Evolutionary conservation across 2,329 filamentous ascomycete species (phyloP).

Genomic region (Trichothecium sympodiale): DNA sequence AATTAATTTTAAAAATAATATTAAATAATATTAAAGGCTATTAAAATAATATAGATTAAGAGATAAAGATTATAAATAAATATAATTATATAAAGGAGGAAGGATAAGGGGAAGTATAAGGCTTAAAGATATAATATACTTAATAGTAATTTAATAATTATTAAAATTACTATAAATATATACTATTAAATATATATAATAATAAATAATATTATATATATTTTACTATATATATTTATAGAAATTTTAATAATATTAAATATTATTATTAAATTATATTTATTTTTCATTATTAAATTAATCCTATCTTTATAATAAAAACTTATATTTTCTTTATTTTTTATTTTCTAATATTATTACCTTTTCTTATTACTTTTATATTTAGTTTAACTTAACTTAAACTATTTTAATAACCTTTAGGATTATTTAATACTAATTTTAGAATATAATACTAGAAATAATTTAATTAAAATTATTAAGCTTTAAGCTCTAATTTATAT

Average conservation of each 20-base stretch:
- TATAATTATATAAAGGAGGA: neutral
- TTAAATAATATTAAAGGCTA: too few species aligned
- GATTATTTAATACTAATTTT: neutral
- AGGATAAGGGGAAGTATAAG: neutral
- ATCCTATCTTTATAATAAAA: neutral
- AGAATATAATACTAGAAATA: conserved; percentile 1
- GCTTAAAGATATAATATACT: too few species aligned
- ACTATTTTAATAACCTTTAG: too few species aligned
- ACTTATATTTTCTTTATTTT: neutral
- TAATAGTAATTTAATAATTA: too few species aligned
- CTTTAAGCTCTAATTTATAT: neutral
- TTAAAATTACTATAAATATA: too few species aligned
- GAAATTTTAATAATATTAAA: neutral
- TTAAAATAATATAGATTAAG: too few species aligned
- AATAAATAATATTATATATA: too few species aligned
- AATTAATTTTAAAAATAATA: too few species aligned
- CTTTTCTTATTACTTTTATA: neutral
- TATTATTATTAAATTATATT: neutral
- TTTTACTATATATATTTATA: neutral
- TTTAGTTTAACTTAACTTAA: neutral
- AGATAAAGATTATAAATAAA: too few species aligned
- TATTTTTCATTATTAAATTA: neutral
- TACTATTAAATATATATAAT: too few species aligned
- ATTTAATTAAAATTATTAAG: neutral
- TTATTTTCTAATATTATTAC: neutral